A percentile compares a stretch with the other conserved stretches of the same genome.
Evolutionary conservation across 331 rosid species (phyloP).

Genomic region (Pyracantha coccinea): DNA sequence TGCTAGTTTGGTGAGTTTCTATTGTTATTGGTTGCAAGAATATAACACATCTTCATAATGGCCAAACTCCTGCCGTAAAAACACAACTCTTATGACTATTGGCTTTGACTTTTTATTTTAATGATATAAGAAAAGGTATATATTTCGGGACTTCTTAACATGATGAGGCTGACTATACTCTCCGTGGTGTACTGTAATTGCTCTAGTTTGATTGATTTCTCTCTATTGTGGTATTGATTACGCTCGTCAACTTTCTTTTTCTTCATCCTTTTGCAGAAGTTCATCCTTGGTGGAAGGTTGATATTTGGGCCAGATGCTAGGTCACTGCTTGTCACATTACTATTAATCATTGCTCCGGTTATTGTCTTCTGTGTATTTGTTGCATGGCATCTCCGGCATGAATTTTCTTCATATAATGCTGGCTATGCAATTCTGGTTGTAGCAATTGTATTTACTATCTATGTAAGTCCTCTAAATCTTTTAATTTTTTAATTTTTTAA

Average conservation of each 20-base stretch:
- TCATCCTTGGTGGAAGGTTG: constrained; percentile 74
- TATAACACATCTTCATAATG: neutral
- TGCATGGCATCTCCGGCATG: constrained; percentile 76
- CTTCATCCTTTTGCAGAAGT: constrained; percentile 51
- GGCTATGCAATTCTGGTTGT: constrained; percentile 70
- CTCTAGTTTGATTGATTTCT: neutral
- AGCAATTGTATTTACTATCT: constrained; percentile 57
- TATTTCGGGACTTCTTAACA: neutral
- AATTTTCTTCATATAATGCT: constrained; percentile 48
- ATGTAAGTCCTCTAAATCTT: constrained; percentile 43
- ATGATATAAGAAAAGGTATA: neutral
- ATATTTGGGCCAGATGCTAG: constrained; percentile 89
- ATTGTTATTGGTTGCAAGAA: neutral
- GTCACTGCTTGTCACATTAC: constrained; percentile 64
- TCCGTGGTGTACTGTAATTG: neutral
- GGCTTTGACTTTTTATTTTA: neutral
- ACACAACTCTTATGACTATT: neutral
- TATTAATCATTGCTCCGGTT: constrained; percentile 67
- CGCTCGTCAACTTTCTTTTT: constrained; percentile 1
- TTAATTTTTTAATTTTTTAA: neutral
- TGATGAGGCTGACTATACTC: neutral
- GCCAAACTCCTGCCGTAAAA: neutral
- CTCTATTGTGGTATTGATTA: neutral
- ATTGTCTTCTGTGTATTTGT: constrained; percentile 68
- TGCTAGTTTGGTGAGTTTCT: neutral